phyloP scores from a whole-genome alignment of 768 basidiomycete genomes.

The Tylopilus vinaceipallidus region DNA sequence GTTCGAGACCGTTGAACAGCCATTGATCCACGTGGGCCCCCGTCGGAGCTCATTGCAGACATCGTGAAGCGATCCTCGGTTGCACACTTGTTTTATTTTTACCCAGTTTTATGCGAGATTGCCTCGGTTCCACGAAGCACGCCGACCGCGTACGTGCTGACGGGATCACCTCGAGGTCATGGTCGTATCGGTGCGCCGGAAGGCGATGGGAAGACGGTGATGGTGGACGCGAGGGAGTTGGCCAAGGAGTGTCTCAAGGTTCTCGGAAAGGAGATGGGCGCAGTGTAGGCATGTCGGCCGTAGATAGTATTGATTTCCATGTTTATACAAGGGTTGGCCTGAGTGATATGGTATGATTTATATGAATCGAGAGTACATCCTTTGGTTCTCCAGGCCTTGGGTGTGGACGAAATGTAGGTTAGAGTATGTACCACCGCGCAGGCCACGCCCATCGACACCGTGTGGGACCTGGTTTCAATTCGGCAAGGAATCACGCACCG shows the following conservation, averaged over 20 bases:
- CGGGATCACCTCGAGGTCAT: slow-evolving; percentile 10
- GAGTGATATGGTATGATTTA: too few species aligned
- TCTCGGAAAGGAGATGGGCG: slow-evolving; percentile 75
- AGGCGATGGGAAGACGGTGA: slow-evolving; percentile 30
- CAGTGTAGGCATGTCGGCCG: slow-evolving; percentile 15
- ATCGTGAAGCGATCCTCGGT: slow-evolving; percentile 70
- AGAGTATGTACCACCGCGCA: too few species aligned
- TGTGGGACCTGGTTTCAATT: too few species aligned
- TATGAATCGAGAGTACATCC: too few species aligned
- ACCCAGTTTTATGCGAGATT: slow-evolving; percentile 75
- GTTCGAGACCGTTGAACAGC: slow-evolving; percentile 16
- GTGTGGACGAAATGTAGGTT: too few species aligned
- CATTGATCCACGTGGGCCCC: slow-evolving; percentile 44
- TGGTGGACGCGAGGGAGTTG: slow-evolving; percentile 64
- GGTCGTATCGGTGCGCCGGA: slow-evolving; percentile 25
- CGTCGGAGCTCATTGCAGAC: slow-evolving; percentile 61
- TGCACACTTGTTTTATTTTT: slow-evolving; percentile 89
- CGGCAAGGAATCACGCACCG: too few species aligned
- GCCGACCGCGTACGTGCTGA: slow-evolving; percentile 63
- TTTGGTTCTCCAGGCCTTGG: too few species aligned
- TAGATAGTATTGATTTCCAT: too few species aligned
- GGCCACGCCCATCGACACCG: too few species aligned
- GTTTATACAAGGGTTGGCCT: too few species aligned
- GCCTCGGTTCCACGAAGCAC: slow-evolving; percentile 66
- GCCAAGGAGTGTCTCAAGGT: slow-evolving; percentile 66